Conservation (phyloP, 1,139 yeast species). For the Candida tetrigidarum region DNA sequence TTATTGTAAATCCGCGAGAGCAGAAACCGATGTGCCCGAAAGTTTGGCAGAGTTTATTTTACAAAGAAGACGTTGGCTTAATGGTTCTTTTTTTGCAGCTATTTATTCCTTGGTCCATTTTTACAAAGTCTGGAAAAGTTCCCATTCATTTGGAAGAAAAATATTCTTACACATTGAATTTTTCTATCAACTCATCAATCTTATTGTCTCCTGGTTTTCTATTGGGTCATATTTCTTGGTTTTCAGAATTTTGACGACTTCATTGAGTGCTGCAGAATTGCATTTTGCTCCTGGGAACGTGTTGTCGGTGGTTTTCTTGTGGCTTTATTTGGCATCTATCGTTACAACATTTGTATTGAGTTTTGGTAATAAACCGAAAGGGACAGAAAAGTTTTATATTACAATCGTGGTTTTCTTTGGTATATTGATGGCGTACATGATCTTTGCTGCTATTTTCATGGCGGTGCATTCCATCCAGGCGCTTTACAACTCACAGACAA, state of each 20-base stretch:
- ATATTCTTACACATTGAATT: conserved; percentile 48
- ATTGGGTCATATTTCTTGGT: conserved; percentile 82
- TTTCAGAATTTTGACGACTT: conserved; percentile 74
- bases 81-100: conserved; percentile 55
- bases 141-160: conserved; percentile 47
- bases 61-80: conserved; percentile 56
- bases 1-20: conserved; percentile 50
- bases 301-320: conserved; percentile 78
- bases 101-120: conserved; percentile 50
- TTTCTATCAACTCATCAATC: conserved; percentile 52
- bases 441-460: conserved; percentile 62
- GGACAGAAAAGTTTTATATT: conserved; percentile 81
- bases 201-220: conserved; percentile 76
- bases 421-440: conserved; percentile 86
- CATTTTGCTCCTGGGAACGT: conserved; percentile 70
- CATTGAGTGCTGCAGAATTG: conserved; percentile 56
- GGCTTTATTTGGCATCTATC: conserved; percentile 89
- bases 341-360: conserved; percentile 90
- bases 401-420: conserved; percentile 92
- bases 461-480: conserved; percentile 48
- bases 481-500: conserved; percentile 33
- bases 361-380: conserved; percentile 94
- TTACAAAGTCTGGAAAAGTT: conserved; percentile 46
- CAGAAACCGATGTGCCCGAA: conserved; percentile 56
- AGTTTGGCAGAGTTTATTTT: conserved; percentile 48